Evolutionary conservation across 2,329 filamentous ascomycete species (phyloP).

Genomic region (Colletotrichum lindemuthianum): DNA sequence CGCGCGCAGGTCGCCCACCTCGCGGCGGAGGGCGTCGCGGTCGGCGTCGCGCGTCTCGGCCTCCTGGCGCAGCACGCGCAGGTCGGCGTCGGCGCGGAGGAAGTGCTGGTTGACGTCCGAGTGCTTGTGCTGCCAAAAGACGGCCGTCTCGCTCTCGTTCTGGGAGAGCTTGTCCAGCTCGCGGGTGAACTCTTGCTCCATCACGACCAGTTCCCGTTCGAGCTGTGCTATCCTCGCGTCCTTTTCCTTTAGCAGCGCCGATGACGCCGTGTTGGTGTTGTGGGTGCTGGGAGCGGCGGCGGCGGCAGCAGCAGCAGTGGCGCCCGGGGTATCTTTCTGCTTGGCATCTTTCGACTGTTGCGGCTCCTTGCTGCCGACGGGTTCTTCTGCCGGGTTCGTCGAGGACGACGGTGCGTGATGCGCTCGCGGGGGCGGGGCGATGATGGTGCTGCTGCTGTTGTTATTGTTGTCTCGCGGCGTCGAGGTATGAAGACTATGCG

Average conservation of each 20-base stretch:
- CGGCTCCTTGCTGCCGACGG: background rate
- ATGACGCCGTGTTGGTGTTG: constrained; percentile 18
- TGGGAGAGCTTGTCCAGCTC: constrained; percentile 63
- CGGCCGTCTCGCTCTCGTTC: constrained; percentile 64
- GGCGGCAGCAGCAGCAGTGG: constrained; percentile 34
- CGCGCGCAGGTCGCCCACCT: constrained; percentile 62
- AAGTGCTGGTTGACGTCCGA: constrained; percentile 62
- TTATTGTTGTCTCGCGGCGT: constrained; percentile 40
- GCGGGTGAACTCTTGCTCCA: constrained; percentile 63
- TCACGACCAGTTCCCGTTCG: constrained; percentile 61
- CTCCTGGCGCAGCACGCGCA: constrained; percentile 61
- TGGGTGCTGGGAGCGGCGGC: constrained; percentile 39
- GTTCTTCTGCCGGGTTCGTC: constrained; percentile 41
- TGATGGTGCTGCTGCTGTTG: constrained; percentile 43
- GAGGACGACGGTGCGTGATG: constrained; percentile 48
- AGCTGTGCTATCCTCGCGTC: constrained; percentile 64
- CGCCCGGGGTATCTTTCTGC: constrained; percentile 37
- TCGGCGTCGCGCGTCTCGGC: constrained; percentile 58
- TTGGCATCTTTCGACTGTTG: constrained; percentile 38
- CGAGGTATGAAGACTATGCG: constrained; percentile 43
- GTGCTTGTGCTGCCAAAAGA: constrained; percentile 68
- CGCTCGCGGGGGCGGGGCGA: constrained; percentile 53
- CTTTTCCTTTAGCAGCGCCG: constrained; percentile 52
- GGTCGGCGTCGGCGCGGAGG: constrained; percentile 61
- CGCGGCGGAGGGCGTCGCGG: constrained; percentile 61